These are phyloP conservation scores for Backusella luteola DNA, from an alignment of 192 early-diverging fungal species.

Conservation along the genomic window DNA sequence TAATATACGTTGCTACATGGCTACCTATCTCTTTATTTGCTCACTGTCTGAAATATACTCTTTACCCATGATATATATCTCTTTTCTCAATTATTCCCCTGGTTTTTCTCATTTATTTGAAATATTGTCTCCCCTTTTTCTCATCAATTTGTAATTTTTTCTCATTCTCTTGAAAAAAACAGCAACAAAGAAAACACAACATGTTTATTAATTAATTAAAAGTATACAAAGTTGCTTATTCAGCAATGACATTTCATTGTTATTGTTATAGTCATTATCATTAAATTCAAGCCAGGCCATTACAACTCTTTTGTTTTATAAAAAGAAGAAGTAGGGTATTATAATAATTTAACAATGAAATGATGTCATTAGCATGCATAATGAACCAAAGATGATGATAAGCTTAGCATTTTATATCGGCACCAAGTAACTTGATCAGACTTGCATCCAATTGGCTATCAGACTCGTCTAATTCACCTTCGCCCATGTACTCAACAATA, in stretches of 20 bases:
- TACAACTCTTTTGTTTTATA: not conserved
- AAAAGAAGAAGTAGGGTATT: not conserved
- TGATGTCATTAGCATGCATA: not conserved
- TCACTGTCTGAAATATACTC: too few relatives aligned
- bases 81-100: too few relatives aligned
- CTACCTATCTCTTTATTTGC: too few relatives aligned
- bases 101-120: too few relatives aligned
- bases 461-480: constrained; percentile 25
- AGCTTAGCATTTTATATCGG: not conserved
- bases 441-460: not conserved
- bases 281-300: not conserved
- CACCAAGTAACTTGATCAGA: not conserved
- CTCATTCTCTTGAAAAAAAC: too few relatives aligned
- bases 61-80: too few relatives aligned
- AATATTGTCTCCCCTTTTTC: too few relatives aligned
- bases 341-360: not conserved
- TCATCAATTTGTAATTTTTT: too few relatives aligned
- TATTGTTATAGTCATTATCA: not conserved
- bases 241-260: not conserved
- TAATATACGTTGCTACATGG: too few relatives aligned
- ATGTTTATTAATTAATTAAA: too few relatives aligned
- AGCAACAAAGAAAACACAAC: not conserved
- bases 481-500: constrained; percentile 63
- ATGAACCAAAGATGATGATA: not conserved
- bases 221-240: too few relatives aligned